These are phyloP conservation scores for Kwoniella botswanensis DNA, from an alignment of 768 basidiomycete genomes.

Conservation along the genomic window DNA sequence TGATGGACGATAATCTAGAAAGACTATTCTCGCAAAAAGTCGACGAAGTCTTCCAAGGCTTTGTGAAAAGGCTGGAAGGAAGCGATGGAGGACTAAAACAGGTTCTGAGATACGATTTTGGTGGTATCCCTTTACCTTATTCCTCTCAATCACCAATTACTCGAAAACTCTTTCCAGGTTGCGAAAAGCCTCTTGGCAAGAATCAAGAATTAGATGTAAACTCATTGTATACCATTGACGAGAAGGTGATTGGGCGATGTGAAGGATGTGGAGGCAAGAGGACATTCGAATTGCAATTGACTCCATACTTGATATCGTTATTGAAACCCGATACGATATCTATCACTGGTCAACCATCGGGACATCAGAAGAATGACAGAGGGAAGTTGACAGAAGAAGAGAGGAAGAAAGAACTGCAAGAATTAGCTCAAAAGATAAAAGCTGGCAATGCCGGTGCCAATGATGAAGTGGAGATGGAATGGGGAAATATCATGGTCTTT, in stretches of 20 bases:
- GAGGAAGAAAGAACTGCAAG: slow-evolving; percentile 68
- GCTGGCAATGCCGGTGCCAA: slow-evolving; percentile 38
- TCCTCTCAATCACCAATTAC: slow-evolving; percentile 73
- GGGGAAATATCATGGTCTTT: slow-evolving; percentile 90
- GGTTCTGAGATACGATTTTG: slow-evolving; percentile 88
- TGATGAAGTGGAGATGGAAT: slow-evolving; percentile 76
- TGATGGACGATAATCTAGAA: slow-evolving; percentile 60
- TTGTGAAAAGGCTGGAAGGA: slow-evolving; percentile 74
- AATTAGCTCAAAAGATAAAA: slow-evolving; percentile 60
- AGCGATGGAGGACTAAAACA: slow-evolving; percentile 66
- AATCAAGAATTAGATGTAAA: slow-evolving; percentile 41
- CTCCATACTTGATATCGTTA: slow-evolving; percentile 88
- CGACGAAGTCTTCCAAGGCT: slow-evolving; percentile 85
- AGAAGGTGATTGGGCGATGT: slow-evolving; percentile 66
- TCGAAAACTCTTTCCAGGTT: slow-evolving; percentile 72
- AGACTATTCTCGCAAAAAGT: slow-evolving; percentile 66
- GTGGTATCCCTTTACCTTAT: slow-evolving; percentile 82
- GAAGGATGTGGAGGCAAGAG: slow-evolving; percentile 69
- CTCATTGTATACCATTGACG: slow-evolving; percentile 63
- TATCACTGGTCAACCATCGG: slow-evolving; percentile 37
- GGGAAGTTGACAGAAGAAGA: slow-evolving; percentile 69
- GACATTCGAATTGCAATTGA: slow-evolving; percentile 90
- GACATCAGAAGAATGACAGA: slow-evolving; percentile 42
- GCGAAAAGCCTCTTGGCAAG: slow-evolving; percentile 53
- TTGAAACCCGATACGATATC: slow-evolving; percentile 60